Evolutionary conservation across 148 eudicot species (phyloP).

Genomic region (Fagopyrum tataricum): DNA sequence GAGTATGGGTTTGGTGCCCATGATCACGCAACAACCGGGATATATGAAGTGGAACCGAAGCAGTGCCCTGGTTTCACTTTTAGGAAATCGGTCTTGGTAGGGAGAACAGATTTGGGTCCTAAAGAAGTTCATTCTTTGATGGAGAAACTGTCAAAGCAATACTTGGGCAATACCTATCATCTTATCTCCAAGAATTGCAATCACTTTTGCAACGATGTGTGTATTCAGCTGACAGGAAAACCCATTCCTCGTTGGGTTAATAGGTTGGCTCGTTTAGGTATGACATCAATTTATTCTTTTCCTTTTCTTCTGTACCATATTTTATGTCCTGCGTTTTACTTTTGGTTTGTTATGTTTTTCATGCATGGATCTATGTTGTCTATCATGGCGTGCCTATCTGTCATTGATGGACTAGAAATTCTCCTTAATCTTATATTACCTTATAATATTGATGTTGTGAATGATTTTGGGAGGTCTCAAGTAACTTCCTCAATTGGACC

Average conservation of each 20-base stretch:
- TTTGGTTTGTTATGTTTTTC: background rate
- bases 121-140: slow-evolving; percentile 52
- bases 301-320: background rate
- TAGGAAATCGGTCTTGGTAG: slow-evolving; percentile 72
- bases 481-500: background rate
- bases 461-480: background rate
- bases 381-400: background rate
- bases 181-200: slow-evolving; percentile 73
- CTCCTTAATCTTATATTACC: background rate
- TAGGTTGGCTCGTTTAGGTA: slow-evolving; percentile 46
- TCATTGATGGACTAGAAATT: background rate
- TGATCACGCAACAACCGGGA: slow-evolving; percentile 60
- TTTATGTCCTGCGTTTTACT: background rate
- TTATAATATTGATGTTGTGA: background rate
- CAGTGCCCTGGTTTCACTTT: slow-evolving; percentile 72
- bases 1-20: slow-evolving; percentile 85
- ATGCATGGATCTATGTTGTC: background rate
- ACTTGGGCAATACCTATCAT: slow-evolving; percentile 59
- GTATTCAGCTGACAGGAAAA: slow-evolving; percentile 48
- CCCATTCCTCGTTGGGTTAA: slow-evolving; percentile 78
- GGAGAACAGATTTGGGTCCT: slow-evolving; percentile 60
- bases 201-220: slow-evolving; percentile 71
- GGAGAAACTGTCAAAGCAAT: slow-evolving; percentile 57
- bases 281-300: slow-evolving; percentile 2
- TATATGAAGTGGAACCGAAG: slow-evolving; percentile 78